Conservation (phyloP, 768 basidiomycete species). For the Tylopilus balloui region DNA sequence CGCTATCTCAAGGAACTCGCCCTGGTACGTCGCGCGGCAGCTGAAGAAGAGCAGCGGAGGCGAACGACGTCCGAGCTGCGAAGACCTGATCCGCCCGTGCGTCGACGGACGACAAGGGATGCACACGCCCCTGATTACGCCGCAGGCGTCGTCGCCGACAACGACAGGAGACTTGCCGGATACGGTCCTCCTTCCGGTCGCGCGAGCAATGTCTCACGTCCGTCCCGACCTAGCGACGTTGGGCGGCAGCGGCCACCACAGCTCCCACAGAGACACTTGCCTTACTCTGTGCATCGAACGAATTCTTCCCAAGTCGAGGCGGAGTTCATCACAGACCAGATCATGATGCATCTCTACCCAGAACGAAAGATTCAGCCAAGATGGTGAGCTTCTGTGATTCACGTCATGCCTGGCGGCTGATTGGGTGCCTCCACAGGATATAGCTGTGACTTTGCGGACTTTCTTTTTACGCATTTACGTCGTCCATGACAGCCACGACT, state of each 20-base stretch:
- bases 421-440: slow-evolving; percentile 17
- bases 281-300: slow-evolving; percentile 12
- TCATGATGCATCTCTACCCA: slow-evolving; percentile 33
- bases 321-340: slow-evolving; percentile 32
- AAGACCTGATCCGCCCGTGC: slow-evolving; percentile 19
- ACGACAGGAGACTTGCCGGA: slow-evolving; percentile 1
- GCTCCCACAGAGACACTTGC: slow-evolving; percentile 11
- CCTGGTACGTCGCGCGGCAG: slow-evolving; percentile 18
- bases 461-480: slow-evolving; percentile 8
- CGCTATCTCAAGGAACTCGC: slow-evolving; percentile 28
- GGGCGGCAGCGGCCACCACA: slow-evolving; percentile 13
- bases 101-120: slow-evolving; percentile 16
- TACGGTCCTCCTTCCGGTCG: slow-evolving; percentile 7
- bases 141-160: not conserved
- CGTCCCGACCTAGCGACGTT: slow-evolving; percentile 19
- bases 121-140: slow-evolving; percentile 2
- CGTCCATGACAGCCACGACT: slow-evolving; percentile 9
- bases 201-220: not conserved
- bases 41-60: slow-evolving; percentile 30
- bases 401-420: not conserved
- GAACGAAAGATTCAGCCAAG: slow-evolving; percentile 31
- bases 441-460: slow-evolving; percentile 3
- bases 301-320: slow-evolving; percentile 29
- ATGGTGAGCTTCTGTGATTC: slow-evolving; percentile 20
- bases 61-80: slow-evolving; percentile 27